phyloP scores from a whole-genome alignment of 2,329 filamentous ascomycete species.

The Metarhizium sp. region DNA sequence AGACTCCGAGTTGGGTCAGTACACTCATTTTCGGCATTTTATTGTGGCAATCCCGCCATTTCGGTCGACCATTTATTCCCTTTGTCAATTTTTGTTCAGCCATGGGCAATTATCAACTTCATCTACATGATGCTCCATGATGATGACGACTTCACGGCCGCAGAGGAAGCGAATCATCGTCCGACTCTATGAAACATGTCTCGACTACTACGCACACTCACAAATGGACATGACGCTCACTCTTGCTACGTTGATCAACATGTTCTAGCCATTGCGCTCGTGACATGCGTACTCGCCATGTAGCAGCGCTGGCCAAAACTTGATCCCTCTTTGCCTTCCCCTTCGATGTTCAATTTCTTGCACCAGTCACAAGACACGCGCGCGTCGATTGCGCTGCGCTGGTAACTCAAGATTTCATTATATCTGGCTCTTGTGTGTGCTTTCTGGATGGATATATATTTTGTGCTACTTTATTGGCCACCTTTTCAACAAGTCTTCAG shows the following conservation, averaged over 20 bases:
- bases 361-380: constrained; percentile 13
- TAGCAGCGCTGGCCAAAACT: constrained; percentile 5
- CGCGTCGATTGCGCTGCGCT: constrained; percentile 20
- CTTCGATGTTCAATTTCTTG: constrained; percentile 13
- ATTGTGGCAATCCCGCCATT: not conserved
- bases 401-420: constrained; percentile 4
- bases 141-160: constrained; percentile 9
- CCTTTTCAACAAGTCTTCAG: constrained; percentile 15
- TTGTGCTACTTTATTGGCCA: not conserved
- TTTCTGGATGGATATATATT: constrained; percentile 12
- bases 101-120: not conserved
- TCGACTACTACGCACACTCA: not conserved
- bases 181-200: not conserved
- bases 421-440: constrained; percentile 5
- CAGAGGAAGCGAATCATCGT: not conserved
- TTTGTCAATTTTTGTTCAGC: not conserved
- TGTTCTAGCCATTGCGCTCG: not conserved
- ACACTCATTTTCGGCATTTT: not conserved
- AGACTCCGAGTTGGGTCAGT: not conserved
- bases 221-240: not conserved
- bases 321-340: constrained; percentile 11
- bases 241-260: not conserved
- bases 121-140: constrained; percentile 10
- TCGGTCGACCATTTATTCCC: not conserved
- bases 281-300: constrained; percentile 6